Percentiles rank a stretch among this genome's conserved stretches.
Conservation (phyloP, 2,329 filamentous ascomycete genomes). For the Cryphonectria radicalis region DNA sequence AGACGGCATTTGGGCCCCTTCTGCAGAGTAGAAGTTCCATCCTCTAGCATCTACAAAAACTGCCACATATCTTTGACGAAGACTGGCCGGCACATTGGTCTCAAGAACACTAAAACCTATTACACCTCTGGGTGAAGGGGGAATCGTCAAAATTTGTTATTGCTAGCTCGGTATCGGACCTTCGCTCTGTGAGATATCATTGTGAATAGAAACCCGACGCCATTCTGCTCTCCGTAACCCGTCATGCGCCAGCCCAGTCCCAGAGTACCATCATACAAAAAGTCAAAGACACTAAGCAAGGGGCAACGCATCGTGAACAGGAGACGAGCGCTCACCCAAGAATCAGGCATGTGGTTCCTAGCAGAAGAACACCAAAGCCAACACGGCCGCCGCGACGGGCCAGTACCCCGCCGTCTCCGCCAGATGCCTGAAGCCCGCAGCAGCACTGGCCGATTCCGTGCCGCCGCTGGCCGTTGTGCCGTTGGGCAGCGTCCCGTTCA, state of each 20-base stretch:
- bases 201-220: neutral
- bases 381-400: slow-evolving; percentile 51
- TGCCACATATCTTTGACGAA: neutral
- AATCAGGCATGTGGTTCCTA: slow-evolving; percentile 35
- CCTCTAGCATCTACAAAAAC: neutral
- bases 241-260: neutral
- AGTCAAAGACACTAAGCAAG: neutral
- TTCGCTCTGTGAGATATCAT: neutral
- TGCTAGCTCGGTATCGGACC: neutral
- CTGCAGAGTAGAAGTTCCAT: no score
- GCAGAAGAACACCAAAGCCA: slow-evolving; percentile 49
- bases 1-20: no score
- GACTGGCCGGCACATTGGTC: neutral
- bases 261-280: neutral
- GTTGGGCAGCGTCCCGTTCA: slow-evolving; percentile 78
- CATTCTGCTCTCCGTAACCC: neutral
- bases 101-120: neutral
- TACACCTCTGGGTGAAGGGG: neutral
- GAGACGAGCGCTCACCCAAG: neutral
- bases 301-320: neutral
- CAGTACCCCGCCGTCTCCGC: slow-evolving; percentile 52
- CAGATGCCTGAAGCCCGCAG: slow-evolving; percentile 38
- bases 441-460: slow-evolving; percentile 46
- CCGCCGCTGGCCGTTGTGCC: slow-evolving; percentile 61
- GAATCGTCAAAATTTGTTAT: neutral